Conservation (phyloP, 2,329 filamentous ascomycete species). For the Penicillium sp. region DNA sequence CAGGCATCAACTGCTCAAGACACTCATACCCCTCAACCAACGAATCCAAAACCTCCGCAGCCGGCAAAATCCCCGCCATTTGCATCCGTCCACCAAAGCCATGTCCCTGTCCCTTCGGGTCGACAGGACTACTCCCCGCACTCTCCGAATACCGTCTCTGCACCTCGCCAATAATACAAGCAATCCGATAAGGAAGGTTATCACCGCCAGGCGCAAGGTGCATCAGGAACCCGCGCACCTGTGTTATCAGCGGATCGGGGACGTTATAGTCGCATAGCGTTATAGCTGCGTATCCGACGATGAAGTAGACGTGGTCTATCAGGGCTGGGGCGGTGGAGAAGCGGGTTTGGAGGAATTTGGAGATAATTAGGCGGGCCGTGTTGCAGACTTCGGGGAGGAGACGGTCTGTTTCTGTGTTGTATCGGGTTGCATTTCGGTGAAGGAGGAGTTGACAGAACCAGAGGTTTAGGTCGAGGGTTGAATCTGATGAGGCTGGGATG, state of each 20-base stretch:
- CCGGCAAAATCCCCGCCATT: conserved; percentile 23
- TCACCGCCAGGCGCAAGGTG: conserved; percentile 34
- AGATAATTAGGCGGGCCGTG: conserved; percentile 31
- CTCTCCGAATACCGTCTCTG: conserved; percentile 30
- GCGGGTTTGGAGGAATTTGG: conserved; percentile 29
- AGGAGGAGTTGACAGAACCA: conserved; percentile 39
- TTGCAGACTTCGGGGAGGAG: conserved; percentile 30
- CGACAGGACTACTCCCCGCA: not conserved
- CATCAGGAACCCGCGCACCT: conserved; percentile 33
- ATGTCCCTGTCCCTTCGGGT: conserved; percentile 9
- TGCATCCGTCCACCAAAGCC: conserved; percentile 13
- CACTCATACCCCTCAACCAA: conserved; percentile 26
- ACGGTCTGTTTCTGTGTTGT: conserved; percentile 27
- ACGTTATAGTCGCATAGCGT: conserved; percentile 36
- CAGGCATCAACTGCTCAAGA: conserved; percentile 28
- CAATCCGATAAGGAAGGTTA: conserved; percentile 34
- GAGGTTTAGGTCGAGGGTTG: conserved; percentile 34
- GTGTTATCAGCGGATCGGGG: conserved; percentile 33
- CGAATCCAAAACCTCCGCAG: conserved; percentile 19
- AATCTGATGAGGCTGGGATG: conserved; percentile 18
- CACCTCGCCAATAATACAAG: conserved; percentile 32
- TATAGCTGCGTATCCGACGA: conserved; percentile 35
- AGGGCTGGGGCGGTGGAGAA: conserved; percentile 32
- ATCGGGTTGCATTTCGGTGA: conserved; percentile 29
- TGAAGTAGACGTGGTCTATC: conserved; percentile 34